Base-by-base conservation (phyloP, 1,284 basidiomycete genomes). In the Trametes sp. region DNA sequence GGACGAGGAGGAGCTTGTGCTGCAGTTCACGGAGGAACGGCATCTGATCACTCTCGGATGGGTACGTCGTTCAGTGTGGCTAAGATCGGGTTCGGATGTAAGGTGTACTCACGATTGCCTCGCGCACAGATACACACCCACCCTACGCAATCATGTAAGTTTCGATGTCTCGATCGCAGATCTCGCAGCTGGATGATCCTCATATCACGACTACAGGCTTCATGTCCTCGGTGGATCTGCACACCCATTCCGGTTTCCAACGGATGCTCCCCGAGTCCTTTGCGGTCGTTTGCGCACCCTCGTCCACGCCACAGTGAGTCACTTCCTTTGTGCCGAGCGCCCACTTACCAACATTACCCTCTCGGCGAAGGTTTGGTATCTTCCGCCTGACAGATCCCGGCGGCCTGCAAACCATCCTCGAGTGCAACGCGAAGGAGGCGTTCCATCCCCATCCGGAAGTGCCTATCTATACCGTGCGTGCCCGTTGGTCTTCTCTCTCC, bases 281-380 rank as follows among this genome's bases (percentile, higher is more conserved):
- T 70, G 95, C 95, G 0, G 92, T 96, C 50, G 95, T 96, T 14
- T 96, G 94, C 70, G 92, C 94, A 2, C 95, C 94, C 0, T 85
- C 85, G 58, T 87, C 86, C 2, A 86, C 83, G 24, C 94, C 94
- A 0, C 89, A 86, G 92, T 93, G 74, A 41, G 86, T 62, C 16
- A n/a, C n/a, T 2, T 3, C 10, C 41, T 62, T 26, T 59, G 16
- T 41, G 7, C 6, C 33, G 26, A 1, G 50, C 48, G 29, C 48
- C 64, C 24, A 52, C 26, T 49, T 66, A 6, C 59, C 55, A 28
- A 67, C 51, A 7, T 36, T 31, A 19, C 21, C 33, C 44, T 14
- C 36, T 19, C 35, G 14, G 19, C 10, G 33, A 24, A 93, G 91
- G 68, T 92, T 92, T 79, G 92, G 94, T 1, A 91, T 96, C 54